Base-by-base conservation (phyloP, 1,139 yeast genomes). In the Geotrichum candidum region DNA sequence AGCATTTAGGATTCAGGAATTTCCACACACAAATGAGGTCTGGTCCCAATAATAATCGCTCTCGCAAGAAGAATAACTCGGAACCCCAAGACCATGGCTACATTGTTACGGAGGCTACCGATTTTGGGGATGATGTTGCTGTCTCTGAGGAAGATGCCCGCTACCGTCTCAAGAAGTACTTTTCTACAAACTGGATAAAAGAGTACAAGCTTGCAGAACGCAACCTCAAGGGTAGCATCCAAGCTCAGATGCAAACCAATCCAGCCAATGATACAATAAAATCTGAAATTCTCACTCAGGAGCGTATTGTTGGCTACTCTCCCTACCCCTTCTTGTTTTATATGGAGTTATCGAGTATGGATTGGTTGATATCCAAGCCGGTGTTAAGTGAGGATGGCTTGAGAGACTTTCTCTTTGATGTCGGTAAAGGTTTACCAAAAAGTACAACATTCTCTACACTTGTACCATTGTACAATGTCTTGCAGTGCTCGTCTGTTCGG, bases 351-450 rank as follows among this genome's bases (percentile, higher is more conserved):
- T 83, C 82, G 55, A 80, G 82, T 33, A 72, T 88, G 15, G 83
- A 83, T 60, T 72, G 90, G 60, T 74, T 76, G 4, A 58, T 90
- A 1, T 73, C 77, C 3, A 76, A 79, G 23, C 90, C 96, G 0
- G 72, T 78, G 1, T 86, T 86, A 69, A 82, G 82, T 0, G 67
- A 82, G 4, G 78, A 77, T 1, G 76, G 82, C 3, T 73, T 89
- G 18, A 81, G 88, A 0, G 76, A 84, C 38, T 91, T 85, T 70
- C 72, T 92, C 45, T 75, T 85, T 69, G 81, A 84, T 22, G 78
- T 87, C 25, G 98, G 98, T 4, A 92, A 90, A 71, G 96, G 96
- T 0, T 82, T 87, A 29, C 97, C 98, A 0, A 71, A 73, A 61
- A 88, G 86, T 64, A 84, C 92, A 0, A 70, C 77, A 59, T 92